A percentile compares a stretch with the other conserved stretches of the same genome.
Conservation (phyloP, 2,329 filamentous ascomycete species). For the Didymella exigua region DNA sequence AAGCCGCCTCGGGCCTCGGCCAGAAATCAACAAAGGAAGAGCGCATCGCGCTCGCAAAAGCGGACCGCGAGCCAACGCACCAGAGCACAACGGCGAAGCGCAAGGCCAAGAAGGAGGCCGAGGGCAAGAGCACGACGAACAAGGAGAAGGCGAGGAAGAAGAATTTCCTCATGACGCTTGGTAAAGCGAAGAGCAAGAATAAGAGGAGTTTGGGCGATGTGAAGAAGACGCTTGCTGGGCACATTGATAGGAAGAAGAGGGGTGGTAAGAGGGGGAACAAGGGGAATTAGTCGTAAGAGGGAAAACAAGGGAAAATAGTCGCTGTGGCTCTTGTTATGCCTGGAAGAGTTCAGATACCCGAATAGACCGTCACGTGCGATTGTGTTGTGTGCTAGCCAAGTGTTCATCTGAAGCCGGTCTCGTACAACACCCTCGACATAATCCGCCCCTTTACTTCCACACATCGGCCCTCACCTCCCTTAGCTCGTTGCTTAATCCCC, state of each 20-base stretch:
- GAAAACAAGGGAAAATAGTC: no score
- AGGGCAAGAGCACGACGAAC: slow-evolving; percentile 97
- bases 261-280: slow-evolving; percentile 81
- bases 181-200: slow-evolving; percentile 93
- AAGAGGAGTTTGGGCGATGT: slow-evolving; percentile 92
- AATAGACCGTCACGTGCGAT: no score
- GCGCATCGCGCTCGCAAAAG: slow-evolving; percentile 79
- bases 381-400: no score
- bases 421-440: no score
- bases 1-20: slow-evolving; percentile 76
- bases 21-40: slow-evolving; percentile 90
- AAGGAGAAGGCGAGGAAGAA: slow-evolving; percentile 96
- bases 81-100: slow-evolving; percentile 83
- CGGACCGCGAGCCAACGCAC: slow-evolving; percentile 82
- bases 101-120: slow-evolving; percentile 82
- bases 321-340: no score
- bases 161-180: slow-evolving; percentile 98
- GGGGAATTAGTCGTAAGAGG: slow-evolving; percentile 26
- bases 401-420: no score
- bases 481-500: no score
- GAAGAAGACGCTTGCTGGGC: slow-evolving; percentile 76
- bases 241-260: slow-evolving; percentile 81
- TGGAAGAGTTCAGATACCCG: no score
- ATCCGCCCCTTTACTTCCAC: no score
- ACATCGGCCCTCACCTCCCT: no score